Evolutionary conservation across 2,329 filamentous ascomycete genomes (phyloP), one percentile per base, ranked within the genome.

Genomic region (Zymoseptoria ardabiliae): DNA sequence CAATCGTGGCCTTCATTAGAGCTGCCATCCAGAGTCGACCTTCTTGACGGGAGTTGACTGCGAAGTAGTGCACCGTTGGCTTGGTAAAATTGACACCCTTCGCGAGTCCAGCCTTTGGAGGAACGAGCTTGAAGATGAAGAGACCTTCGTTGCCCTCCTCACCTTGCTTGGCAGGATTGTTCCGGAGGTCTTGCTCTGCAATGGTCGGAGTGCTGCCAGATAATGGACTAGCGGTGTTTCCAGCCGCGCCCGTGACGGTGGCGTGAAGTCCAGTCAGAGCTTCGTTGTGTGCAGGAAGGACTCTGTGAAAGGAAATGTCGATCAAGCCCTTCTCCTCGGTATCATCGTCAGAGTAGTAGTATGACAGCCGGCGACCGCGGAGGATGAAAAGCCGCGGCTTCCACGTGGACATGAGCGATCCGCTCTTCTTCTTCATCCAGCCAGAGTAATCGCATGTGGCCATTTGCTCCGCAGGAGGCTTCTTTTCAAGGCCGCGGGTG

Each of bases 381-480:
- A 99, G 84, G 7, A 99, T 87, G 71, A 99, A 99, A n/a, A 97
- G 81, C 11, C 94, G 87, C 11, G 92, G 89, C 71, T 97, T 99
- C 94, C 94, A 99, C 1, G 92, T 96, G 2, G 91, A 91, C 87
- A 99, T 96, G 35, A 97, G 80, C 69, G 93, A 94, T 1, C 91
- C 93, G 61, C 91, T 96, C 75, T 95, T 92, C 82, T 99, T 99
- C 80, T 94, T 97, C 94, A 99, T 99, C 94, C 94, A 99, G 1
- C 94, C 94, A 69, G 88, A 93, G 73, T 96, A 97, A 71, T 99
- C 93, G 58, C 91, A 93, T 62, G 85, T 86, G 62, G 85, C 78
- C 75, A 96, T 94, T 61, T 93, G 91, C 71, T 96, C 90, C 58
- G 85, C 81, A 0, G 94, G 94, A 0, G 84, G 78, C 61, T 93